Base-by-base conservation (phyloP, 2,329 filamentous ascomycete genomes). In the Cladosporium sp. region DNA sequence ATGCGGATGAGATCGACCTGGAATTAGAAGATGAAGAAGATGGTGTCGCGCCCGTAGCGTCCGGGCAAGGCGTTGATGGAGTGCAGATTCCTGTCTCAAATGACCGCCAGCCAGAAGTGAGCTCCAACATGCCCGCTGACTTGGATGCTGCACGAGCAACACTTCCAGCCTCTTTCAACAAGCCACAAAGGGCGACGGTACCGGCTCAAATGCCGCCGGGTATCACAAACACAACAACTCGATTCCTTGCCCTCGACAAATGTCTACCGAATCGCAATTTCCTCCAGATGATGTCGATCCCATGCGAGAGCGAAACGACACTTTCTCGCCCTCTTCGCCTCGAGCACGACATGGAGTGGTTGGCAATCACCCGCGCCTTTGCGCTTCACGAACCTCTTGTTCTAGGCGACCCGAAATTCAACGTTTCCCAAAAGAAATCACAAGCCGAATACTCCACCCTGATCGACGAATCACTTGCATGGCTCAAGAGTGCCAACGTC, bases 231-330 rank as follows among this genome's bases (percentile, higher is more conserved):
- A 86, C 78, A 17, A 77, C 78, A 4, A 95, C 92, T 2, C 78
- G 84, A 11, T 99, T 99, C 68, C 77, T 99, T 9, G 88, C 93
- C 0, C 76, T 99, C 2, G 92, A 96, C 70, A 99, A 99, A 69
- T 95, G 89, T 62, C 78, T 92, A 37, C 86, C 87, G 0, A 79
- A 84, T 15, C 82, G 86, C 12, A 80, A 90, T 54, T 97, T 92
- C 64, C 76, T 99, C 2, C 89, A 97, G 60, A 75, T 97, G 2
- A 73, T 86, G 29, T 80, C 86, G 27, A 73, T 92, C 15, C 63
- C 71, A 2, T 38, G 40, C 34, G 43, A 47, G 11, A 9, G 12
- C 7, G 43, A 36, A 3, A 74, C 82, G 3, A 63, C 77, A 37
- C 37, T 71, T 43, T 45, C 61, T 13, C 69, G 73, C 2, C 82